Conservation (phyloP, 2,329 filamentous ascomycete species). For the Knufia petricola region DNA sequence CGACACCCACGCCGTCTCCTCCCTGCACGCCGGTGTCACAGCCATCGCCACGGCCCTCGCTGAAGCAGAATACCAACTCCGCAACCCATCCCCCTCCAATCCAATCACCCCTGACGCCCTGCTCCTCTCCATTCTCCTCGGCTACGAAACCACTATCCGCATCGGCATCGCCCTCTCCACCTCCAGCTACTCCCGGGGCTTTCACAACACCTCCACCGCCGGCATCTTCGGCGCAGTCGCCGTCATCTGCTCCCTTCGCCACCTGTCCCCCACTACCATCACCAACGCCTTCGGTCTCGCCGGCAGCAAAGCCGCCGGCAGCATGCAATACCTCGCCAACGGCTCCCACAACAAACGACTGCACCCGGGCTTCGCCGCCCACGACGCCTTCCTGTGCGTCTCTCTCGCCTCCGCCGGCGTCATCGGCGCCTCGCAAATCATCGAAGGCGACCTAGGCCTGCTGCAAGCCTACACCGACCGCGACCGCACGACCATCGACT, state of each 20-base stretch:
- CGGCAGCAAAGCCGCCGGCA: slow-evolving; percentile 30
- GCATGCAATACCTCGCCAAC: slow-evolving; percentile 33
- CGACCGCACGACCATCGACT: slow-evolving; percentile 10
- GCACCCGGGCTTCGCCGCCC: slow-evolving; percentile 32
- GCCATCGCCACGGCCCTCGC: slow-evolving; percentile 26
- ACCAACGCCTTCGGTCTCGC: slow-evolving; percentile 30
- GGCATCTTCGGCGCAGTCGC: slow-evolving; percentile 31
- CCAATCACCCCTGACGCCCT: slow-evolving; percentile 16
- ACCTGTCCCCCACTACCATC: slow-evolving; percentile 21
- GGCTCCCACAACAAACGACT: slow-evolving; percentile 32
- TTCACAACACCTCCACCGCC: slow-evolving; percentile 31
- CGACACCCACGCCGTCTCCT: slow-evolving; percentile 35
- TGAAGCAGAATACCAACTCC: slow-evolving; percentile 25
- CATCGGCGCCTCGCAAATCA: slow-evolving; percentile 17
- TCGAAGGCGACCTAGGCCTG: slow-evolving; percentile 20
- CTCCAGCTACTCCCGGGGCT: slow-evolving; percentile 29
- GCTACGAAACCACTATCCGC: slow-evolving; percentile 28
- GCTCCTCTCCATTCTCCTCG: slow-evolving; percentile 27
- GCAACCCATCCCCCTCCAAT: neutral
- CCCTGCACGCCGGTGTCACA: slow-evolving; percentile 35
- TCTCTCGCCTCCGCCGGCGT: slow-evolving; percentile 29
- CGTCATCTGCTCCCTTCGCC: slow-evolving; percentile 26
- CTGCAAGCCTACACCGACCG: slow-evolving; percentile 20
- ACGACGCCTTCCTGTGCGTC: slow-evolving; percentile 31
- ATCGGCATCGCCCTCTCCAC: slow-evolving; percentile 28